Conservation (phyloP, 2,329 filamentous ascomycete species). For the Pyrenophora tritici-repentis region DNA sequence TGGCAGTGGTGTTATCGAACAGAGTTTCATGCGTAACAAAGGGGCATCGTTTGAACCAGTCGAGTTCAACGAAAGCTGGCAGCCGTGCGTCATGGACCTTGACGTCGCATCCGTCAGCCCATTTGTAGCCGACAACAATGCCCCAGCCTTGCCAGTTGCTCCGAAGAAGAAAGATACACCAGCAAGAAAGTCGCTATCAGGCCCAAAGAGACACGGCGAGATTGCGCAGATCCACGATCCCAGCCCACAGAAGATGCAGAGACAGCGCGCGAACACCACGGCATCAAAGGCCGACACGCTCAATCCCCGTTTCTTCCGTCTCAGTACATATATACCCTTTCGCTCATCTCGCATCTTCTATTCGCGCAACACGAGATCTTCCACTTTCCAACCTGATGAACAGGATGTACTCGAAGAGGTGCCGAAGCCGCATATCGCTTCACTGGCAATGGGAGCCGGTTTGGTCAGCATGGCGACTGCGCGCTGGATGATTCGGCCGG, state of each 20-base stretch:
- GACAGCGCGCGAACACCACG: conserved; percentile 26
- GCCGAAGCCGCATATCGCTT: conserved; percentile 36
- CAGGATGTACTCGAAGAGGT: conserved; percentile 38
- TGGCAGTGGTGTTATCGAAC: conserved; percentile 37
- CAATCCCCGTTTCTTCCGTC: conserved; percentile 41
- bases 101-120: conserved; percentile 34
- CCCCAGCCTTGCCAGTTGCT: not conserved
- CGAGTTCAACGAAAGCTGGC: conserved; percentile 40
- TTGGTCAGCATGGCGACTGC: conserved; percentile 41
- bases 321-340: conserved; percentile 39
- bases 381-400: conserved; percentile 28
- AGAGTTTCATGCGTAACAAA: conserved; percentile 44
- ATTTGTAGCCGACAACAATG: conserved; percentile 20
- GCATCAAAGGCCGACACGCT: conserved; percentile 19
- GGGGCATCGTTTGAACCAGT: conserved; percentile 44
- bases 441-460: conserved; percentile 41
- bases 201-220: conserved; percentile 25
- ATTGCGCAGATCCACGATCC: not conserved
- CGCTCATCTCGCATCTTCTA: conserved; percentile 43
- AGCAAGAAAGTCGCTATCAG: conserved; percentile 14
- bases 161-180: conserved; percentile 10
- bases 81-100: conserved; percentile 35
- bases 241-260: conserved; percentile 17
- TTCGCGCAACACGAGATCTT: conserved; percentile 27
- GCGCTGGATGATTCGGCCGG: conserved; percentile 26